phyloP scores from a whole-genome alignment of 2,329 filamentous ascomycete species.

The Fusarium verrucosum region DNA sequence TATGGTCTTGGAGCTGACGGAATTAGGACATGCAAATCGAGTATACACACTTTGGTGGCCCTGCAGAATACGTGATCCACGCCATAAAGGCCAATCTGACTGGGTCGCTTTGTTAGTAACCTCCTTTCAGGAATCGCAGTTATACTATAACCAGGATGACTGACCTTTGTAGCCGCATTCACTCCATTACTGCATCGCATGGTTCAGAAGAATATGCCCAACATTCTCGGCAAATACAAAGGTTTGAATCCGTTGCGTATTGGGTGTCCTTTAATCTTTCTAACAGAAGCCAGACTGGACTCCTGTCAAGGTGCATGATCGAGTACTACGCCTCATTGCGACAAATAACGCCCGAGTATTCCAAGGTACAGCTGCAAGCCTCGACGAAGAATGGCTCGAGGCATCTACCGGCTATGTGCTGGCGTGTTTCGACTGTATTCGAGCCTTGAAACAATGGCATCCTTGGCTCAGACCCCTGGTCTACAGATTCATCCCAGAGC shows the following conservation, averaged over 20 bases:
- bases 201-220: constrained; percentile 12
- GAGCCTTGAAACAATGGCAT: constrained; percentile 22
- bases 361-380: constrained; percentile 11
- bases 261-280: accelerated
- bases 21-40: constrained; percentile 18
- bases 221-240: background rate
- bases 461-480: constrained; percentile 10
- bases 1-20: background rate
- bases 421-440: constrained; percentile 17
- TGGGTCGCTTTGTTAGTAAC: background rate
- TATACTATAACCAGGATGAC: accelerated
- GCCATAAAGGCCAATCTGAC: constrained; percentile 19
- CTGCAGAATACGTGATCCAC: constrained; percentile 14
- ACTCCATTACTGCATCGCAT: background rate
- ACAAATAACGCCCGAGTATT: constrained; percentile 21
- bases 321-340: constrained; percentile 1
- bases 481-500: constrained; percentile 13
- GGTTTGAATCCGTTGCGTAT: accelerated
- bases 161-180: background rate
- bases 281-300: background rate
- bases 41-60: constrained; percentile 19
- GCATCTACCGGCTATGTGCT: constrained; percentile 9
- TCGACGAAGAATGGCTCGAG: constrained; percentile 15
- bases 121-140: accelerated
- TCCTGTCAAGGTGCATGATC: constrained; percentile 8